A percentile compares a stretch with the other conserved stretches of the same genome.
phyloP scores from a whole-genome alignment of 148 eudicot genomes.

The Vaccinium vitisidaea region DNA sequence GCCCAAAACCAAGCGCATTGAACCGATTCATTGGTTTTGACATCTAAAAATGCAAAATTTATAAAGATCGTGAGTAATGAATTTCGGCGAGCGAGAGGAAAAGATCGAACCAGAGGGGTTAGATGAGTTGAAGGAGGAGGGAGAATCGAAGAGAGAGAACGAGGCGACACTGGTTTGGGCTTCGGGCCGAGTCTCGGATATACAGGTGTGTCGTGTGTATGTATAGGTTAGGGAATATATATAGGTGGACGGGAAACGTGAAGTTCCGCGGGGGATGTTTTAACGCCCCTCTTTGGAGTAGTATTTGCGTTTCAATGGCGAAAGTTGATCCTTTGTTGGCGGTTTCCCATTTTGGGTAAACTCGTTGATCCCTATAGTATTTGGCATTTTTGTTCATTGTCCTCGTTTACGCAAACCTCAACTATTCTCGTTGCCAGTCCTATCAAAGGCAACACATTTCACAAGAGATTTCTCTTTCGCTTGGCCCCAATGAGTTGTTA shows the following conservation, averaged over 20 bases:
- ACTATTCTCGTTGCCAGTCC: too few relatives aligned
- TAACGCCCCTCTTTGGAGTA: too few relatives aligned
- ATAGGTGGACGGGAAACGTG: background rate
- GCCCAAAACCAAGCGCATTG: constrained; percentile 4
- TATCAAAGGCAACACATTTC: too few relatives aligned
- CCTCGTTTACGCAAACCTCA: too few relatives aligned
- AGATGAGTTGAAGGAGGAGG: background rate
- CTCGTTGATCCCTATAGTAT: too few relatives aligned
- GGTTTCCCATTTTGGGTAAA: too few relatives aligned
- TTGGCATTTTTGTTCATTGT: background rate
- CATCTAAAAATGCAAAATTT: background rate
- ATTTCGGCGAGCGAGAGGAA: background rate
- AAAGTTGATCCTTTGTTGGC: background rate
- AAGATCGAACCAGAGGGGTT: background rate
- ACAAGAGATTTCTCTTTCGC: too few relatives aligned
- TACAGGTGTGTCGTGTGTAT: background rate
- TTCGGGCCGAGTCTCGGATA: background rate
- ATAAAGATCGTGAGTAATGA: background rate
- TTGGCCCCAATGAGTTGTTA: too few relatives aligned
- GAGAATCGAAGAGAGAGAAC: background rate
- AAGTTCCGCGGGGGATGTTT: background rate
- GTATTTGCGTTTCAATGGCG: background rate
- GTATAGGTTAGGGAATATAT: background rate
- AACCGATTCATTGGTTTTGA: background rate
- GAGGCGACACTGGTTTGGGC: background rate